A percentile compares a stretch with the other conserved stretches of the same genome.
These are phyloP conservation scores for Fusarium udum DNA, from an alignment of 2,329 filamentous ascomycete species.

Conservation along the genomic window DNA sequence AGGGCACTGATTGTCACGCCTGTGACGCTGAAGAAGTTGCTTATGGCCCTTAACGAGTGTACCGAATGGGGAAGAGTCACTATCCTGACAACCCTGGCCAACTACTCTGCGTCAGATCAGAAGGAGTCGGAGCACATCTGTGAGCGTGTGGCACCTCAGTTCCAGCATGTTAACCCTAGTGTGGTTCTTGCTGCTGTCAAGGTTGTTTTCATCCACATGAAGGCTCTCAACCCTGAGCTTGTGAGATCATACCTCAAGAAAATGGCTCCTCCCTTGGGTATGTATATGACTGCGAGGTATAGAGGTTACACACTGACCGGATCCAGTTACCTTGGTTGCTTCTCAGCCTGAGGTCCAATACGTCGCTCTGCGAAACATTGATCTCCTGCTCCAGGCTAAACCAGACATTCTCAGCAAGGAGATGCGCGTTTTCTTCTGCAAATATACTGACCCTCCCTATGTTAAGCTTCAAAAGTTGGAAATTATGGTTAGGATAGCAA, in stretches of 20 bases:
- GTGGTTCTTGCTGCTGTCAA: slow-evolving; percentile 98
- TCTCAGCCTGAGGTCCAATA: slow-evolving; percentile 98
- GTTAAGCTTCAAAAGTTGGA: slow-evolving; percentile 98
- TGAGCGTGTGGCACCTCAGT: slow-evolving; percentile 93
- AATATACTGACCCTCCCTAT: slow-evolving; percentile 98
- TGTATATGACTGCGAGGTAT: slow-evolving; percentile 38
- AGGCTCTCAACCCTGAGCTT: slow-evolving; percentile 78
- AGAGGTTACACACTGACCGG: background rate
- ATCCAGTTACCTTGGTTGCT: slow-evolving; percentile 87
- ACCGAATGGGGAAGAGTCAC: slow-evolving; percentile 98
- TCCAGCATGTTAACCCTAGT: slow-evolving; percentile 97
- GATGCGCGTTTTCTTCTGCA: slow-evolving; percentile 98
- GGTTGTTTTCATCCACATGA: slow-evolving; percentile 97
- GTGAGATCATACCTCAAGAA: slow-evolving; percentile 92
- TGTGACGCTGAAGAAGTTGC: slow-evolving; percentile 88
- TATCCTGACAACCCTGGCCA: slow-evolving; percentile 86
- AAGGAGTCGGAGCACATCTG: slow-evolving; percentile 99
- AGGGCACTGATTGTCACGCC: slow-evolving; percentile 85
- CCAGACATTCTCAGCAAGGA: slow-evolving; percentile 98
- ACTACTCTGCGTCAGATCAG: slow-evolving; percentile 85
- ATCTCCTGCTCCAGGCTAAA: slow-evolving; percentile 93
- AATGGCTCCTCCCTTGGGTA: slow-evolving; percentile 95
- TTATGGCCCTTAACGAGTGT: slow-evolving; percentile 97
- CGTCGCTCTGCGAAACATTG: slow-evolving; percentile 94
- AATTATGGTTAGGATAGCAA: slow-evolving; percentile 99